Evolutionary conservation across 2,329 filamentous ascomycete species (phyloP), one percentile per base, ranked within the genome.

Genomic region (Fusarium musae): DNA sequence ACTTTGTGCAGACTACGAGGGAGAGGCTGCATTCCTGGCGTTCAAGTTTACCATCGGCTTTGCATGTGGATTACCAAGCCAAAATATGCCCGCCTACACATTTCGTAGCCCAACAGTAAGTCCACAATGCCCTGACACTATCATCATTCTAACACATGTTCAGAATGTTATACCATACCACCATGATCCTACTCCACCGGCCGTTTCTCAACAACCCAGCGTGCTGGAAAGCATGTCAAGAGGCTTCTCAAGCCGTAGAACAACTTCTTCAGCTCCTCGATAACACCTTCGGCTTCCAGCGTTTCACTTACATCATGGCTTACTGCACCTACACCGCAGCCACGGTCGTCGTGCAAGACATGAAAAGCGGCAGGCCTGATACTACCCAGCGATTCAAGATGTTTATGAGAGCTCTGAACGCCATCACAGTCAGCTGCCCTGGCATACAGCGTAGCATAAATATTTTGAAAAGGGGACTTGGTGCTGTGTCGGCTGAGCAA

Each of bases 61-160:
- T 63, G 7, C n/a, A 23, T 0, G n/a, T 59, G 3, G 32, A 59
- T 5, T 46, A 46, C 2, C n/a, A n/a, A 7, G 4, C 19, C 1
- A 8, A 19, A 1, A 34, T 6, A 5, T 63, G 59, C 5, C 59
- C 53, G 1, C 59, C 59, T 36, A 63, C 59, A 28, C 59, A 63
- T 9, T 46, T 63, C 1, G 59, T 63, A 11, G 59, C 59, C 1
- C 59, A 63, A 7, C 59, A 63, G 59, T 62, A 19, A 59, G 59
- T 26, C 4, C 21, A 11, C 4, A 23, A 12, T 5, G 2, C 23
- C 13, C 16, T n/a, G 6, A 3, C 3, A 9, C 16, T 3, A 16
- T 16, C 9, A 9, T 1, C 4, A 5, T 12, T 6, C 32, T 59
- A 34, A 59, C 23, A 21, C 6, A 4, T 16, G 1, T 16, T 1